Percentiles rank a stretch among this genome's conserved stretches.
These are phyloP conservation scores for Dissoconium aciculare DNA, from an alignment of 2,329 filamentous ascomycete genomes.

Conservation along the genomic window DNA sequence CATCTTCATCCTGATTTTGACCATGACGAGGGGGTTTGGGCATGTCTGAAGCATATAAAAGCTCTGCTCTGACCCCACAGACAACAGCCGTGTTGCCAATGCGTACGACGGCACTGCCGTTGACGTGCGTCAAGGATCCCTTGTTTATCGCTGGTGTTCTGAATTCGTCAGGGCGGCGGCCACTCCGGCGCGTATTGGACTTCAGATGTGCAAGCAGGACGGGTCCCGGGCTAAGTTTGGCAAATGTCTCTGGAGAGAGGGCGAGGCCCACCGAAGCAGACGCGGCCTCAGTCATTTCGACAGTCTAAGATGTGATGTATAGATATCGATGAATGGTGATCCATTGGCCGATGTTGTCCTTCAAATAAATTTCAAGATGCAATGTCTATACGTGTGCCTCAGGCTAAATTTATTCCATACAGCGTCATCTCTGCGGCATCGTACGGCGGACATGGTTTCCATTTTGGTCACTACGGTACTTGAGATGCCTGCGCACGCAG, in stretches of 20 bases:
- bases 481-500: no score
- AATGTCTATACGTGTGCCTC: no score
- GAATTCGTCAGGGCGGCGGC: conserved; percentile 54
- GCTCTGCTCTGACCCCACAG: conserved; percentile 77
- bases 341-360: no score
- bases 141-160: conserved; percentile 64
- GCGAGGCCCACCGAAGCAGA: conserved; percentile 24
- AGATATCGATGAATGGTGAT: no score
- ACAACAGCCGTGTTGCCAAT: conserved; percentile 88
- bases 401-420: no score
- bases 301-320: no score
- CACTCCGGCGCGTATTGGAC: conserved; percentile 61
- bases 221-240: conserved; percentile 74
- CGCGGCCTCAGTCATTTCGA: conserved; percentile 4
- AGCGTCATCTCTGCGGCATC: no score
- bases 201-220: conserved; percentile 83
- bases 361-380: background rate
- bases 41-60: conserved; percentile 60
- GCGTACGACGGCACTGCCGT: conserved; percentile 79
- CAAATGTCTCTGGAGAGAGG: conserved; percentile 57
- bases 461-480: no score
- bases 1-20: conserved; percentile 15
- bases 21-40: conserved; percentile 42
- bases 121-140: conserved; percentile 72
- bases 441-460: no score